Evolutionary conservation across 2,329 filamentous ascomycete species (phyloP).

Genomic region (Botrytis byssoidea): DNA sequence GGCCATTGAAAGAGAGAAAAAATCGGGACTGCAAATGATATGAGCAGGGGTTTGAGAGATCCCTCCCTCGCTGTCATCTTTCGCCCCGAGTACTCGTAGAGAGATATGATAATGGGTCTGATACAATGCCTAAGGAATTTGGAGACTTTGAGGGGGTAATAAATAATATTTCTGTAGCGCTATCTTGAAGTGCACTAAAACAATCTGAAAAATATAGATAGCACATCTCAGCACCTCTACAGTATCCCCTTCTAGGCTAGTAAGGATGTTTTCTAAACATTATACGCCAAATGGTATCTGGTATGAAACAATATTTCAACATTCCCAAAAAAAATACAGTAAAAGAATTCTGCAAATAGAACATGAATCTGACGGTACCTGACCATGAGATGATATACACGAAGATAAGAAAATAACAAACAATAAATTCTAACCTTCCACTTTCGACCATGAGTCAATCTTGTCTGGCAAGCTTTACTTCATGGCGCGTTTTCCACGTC

Average conservation of each 20-base stretch:
- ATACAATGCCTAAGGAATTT: neutral
- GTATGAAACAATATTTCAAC: constrained; percentile 15
- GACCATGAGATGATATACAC: constrained; percentile 19
- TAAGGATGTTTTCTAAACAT: constrained; percentile 12
- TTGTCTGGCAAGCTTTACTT: constrained; percentile 28
- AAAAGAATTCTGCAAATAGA: constrained; percentile 2
- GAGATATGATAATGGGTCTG: neutral
- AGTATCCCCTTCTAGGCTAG: constrained; percentile 1
- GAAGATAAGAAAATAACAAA: constrained; percentile 6
- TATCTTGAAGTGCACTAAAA: neutral
- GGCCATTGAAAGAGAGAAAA: constrained; percentile 33
- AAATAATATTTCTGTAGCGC: neutral
- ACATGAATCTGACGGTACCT: constrained; percentile 19
- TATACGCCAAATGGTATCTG: constrained; percentile 17
- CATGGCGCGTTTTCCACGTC: constrained; percentile 33
- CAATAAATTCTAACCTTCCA: neutral
- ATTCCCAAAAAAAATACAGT: constrained; percentile 5
- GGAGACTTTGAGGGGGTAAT: neutral
- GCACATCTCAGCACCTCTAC: constrained; percentile 9
- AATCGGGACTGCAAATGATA: constrained; percentile 29
- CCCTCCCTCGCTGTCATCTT: too few species aligned
- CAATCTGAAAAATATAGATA: constrained; percentile 12
- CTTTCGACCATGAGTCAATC: neutral
- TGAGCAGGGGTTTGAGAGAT: neutral
- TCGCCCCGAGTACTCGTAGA: neutral